Percentiles rank a stretch among this genome's conserved stretches.
Conservation (phyloP, 331 rosid genomes). For the Cydonia oblonga region DNA sequence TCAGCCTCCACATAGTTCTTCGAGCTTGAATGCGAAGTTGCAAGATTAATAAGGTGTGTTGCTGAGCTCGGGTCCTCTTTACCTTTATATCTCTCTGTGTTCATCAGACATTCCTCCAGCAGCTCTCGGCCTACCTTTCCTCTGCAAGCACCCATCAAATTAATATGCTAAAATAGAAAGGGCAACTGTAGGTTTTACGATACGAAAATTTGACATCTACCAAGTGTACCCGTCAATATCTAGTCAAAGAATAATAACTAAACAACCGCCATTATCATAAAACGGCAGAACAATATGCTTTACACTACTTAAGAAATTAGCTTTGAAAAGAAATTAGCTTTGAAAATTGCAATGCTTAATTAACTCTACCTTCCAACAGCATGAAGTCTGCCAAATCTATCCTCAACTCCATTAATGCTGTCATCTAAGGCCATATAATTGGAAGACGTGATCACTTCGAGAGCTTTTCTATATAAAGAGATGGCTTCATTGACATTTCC, state of each 20-base stretch:
- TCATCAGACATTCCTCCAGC: slow-evolving; percentile 68
- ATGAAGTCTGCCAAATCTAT: slow-evolving; percentile 82
- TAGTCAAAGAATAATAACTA: background rate
- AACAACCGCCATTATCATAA: background rate
- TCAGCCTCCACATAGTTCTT: slow-evolving; percentile 67
- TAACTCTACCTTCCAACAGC: slow-evolving; percentile 58
- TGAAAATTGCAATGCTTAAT: slow-evolving; percentile 1
- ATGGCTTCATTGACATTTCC: slow-evolving; percentile 80
- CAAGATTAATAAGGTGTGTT: slow-evolving; percentile 67
- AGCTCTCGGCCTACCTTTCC: slow-evolving; percentile 80
- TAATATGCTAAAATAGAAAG: background rate
- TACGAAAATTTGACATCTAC: background rate
- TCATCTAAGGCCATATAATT: slow-evolving; percentile 61
- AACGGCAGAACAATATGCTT: background rate
- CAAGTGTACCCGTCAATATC: background rate
- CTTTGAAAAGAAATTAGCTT: background rate
- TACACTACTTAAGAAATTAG: background rate
- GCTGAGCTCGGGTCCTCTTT: slow-evolving; percentile 64
- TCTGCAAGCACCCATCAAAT: slow-evolving; percentile 23
- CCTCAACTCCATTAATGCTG: slow-evolving; percentile 61
- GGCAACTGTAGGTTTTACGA: background rate
- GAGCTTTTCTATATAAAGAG: slow-evolving; percentile 47
- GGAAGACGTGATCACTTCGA: slow-evolving; percentile 56
- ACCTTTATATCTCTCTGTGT: slow-evolving; percentile 55
- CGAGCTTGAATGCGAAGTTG: slow-evolving; percentile 65